Percentiles rank a stretch among this genome's conserved stretches.
These are phyloP conservation scores for Saraca asoca DNA, from an alignment of 331 rosid genomes.

Conservation along the genomic window DNA sequence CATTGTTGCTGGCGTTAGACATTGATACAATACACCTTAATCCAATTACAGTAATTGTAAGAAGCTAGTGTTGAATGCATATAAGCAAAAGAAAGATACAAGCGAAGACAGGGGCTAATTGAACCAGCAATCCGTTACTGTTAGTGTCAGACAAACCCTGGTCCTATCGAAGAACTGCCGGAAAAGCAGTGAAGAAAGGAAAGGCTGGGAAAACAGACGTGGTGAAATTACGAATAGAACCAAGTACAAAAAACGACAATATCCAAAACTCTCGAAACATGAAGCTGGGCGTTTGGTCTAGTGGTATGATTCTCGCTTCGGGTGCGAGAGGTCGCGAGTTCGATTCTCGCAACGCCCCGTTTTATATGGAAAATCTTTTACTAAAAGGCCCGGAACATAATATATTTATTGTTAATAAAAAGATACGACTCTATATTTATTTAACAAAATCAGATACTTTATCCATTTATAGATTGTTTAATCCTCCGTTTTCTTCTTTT, in stretches of 20 bases:
- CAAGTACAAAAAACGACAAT: too few species aligned
- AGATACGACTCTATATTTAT: too few species aligned
- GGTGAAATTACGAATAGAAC: too few species aligned
- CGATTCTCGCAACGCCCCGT: conserved; percentile 76
- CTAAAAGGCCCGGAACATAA: too few species aligned
- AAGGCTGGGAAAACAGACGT: too few species aligned
- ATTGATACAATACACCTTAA: conserved; percentile 39
- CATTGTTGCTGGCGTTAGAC: conserved; percentile 66
- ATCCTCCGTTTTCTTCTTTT: background rate
- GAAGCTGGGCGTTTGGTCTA: conserved; percentile 57
- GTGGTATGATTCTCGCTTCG: conserved; percentile 93
- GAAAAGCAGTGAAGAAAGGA: too few species aligned
- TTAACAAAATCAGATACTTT: too few species aligned
- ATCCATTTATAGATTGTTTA: background rate
- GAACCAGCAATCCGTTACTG: background rate
- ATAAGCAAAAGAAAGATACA: background rate
- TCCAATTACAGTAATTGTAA: background rate
- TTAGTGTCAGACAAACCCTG: too few species aligned
- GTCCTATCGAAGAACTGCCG: too few species aligned
- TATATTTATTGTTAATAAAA: too few species aligned
- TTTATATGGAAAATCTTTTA: too few species aligned
- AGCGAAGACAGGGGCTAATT: background rate
- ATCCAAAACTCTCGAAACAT: too few species aligned
- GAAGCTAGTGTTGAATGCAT: background rate
- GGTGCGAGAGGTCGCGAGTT: conserved; percentile 86